Evolutionary conservation across 116 monocot species (phyloP).

Genomic region (Posidonia oceanica): DNA sequence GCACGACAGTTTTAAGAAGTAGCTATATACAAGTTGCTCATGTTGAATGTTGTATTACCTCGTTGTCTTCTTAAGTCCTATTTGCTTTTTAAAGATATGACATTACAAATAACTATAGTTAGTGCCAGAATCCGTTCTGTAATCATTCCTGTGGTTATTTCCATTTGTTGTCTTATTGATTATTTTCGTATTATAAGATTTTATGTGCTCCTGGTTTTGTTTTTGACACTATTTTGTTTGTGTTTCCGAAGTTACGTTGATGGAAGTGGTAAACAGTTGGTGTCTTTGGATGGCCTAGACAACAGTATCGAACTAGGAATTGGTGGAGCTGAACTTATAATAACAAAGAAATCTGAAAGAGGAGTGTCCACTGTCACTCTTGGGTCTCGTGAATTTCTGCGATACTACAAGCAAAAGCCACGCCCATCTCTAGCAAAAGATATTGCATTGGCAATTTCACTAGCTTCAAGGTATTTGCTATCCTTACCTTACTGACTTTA

Average conservation of each 20-base stretch:
- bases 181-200: too few relatives aligned
- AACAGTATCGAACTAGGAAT: conserved; percentile 65
- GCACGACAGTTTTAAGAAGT: too few relatives aligned
- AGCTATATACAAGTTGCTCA: too few relatives aligned
- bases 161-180: too few relatives aligned
- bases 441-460: conserved; percentile 44
- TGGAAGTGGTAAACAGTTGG: conserved; percentile 61
- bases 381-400: conserved; percentile 85
- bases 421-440: conserved; percentile 55
- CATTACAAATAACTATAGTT: too few relatives aligned
- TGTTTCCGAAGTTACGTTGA: conserved; percentile 46
- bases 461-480: conserved; percentile 66
- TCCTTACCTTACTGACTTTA: neutral
- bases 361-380: conserved; percentile 38
- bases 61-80: too few relatives aligned
- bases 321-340: conserved; percentile 77
- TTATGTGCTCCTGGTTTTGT: too few relatives aligned
- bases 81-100: too few relatives aligned
- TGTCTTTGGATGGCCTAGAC: conserved; percentile 26
- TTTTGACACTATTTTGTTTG: neutral
- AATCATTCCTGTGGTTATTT: too few relatives aligned
- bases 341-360: conserved; percentile 40
- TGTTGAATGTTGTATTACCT: too few relatives aligned
- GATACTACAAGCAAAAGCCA: conserved; percentile 91
- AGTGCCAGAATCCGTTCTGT: too few relatives aligned